These are phyloP conservation scores for Plantago elongata DNA, from an alignment of 257 asterid species.

Conservation along the genomic window DNA sequence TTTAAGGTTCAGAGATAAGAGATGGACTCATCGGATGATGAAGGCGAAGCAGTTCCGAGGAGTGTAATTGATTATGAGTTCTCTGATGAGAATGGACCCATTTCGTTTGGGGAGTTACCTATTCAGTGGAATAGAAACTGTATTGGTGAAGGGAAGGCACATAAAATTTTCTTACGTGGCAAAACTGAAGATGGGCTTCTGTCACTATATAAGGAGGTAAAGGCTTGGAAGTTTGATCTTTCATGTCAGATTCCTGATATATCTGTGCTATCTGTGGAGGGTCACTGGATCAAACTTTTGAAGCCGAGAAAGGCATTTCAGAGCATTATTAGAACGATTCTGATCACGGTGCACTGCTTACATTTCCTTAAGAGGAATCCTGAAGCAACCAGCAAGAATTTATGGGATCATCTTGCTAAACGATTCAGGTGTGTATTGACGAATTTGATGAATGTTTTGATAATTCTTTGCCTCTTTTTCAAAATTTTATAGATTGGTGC, in stretches of 20 bases:
- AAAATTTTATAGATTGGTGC: conserved; percentile 15
- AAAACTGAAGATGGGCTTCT: conserved; percentile 61
- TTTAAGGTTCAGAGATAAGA: too few relatives aligned
- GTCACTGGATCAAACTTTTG: conserved; percentile 72
- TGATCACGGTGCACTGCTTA: conserved; percentile 53
- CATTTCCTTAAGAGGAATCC: conserved; percentile 59
- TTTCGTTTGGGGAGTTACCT: conserved; percentile 57
- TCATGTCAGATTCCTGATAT: conserved; percentile 50
- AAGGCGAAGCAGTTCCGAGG: too few relatives aligned
- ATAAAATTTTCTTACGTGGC: conserved; percentile 50
- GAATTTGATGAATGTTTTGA: conserved; percentile 10
- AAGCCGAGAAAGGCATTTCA: conserved; percentile 61
- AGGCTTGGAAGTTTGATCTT: conserved; percentile 72
- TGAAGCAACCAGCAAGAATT: conserved; percentile 45
- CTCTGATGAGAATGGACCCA: conserved; percentile 4
- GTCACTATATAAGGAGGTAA: conserved; percentile 54
- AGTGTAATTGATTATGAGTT: too few relatives aligned
- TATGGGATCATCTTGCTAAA: conserved; percentile 71
- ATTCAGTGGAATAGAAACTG: conserved; percentile 40
- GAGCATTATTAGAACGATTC: conserved; percentile 42
- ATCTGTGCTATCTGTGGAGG: conserved; percentile 54
- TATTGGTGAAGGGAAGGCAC: conserved; percentile 22
- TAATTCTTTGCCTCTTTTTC: conserved; percentile 3
- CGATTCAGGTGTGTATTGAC: conserved; percentile 53
- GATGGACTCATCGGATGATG: too few relatives aligned